phyloP scores from a whole-genome alignment of 345 rosid species.

The Draba incana region DNA sequence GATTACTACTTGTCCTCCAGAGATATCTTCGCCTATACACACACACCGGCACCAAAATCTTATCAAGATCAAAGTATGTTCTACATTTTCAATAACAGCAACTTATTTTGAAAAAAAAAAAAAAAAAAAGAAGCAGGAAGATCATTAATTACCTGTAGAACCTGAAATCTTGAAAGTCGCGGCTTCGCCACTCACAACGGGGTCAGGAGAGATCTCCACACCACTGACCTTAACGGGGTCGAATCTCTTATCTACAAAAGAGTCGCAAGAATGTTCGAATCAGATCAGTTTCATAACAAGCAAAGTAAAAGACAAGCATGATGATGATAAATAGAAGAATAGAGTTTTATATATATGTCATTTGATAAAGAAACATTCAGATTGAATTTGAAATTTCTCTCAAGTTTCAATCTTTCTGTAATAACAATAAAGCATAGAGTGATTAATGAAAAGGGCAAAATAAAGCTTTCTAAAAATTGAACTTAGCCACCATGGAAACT shows the following conservation, averaged over 20 bases:
- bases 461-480: neutral
- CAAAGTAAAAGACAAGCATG: too few relatives aligned
- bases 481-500: neutral
- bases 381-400: too few relatives aligned
- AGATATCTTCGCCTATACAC: slow-evolving; percentile 48
- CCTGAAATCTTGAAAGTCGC: slow-evolving; percentile 64
- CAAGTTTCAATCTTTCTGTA: neutral
- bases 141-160: slow-evolving; percentile 50
- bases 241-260: slow-evolving; percentile 49
- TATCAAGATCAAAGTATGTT: slow-evolving; percentile 12
- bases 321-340: too few relatives aligned
- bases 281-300: neutral
- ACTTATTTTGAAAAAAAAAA: neutral
- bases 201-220: slow-evolving; percentile 62
- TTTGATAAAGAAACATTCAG: neutral
- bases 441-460: too few relatives aligned
- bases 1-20: slow-evolving; percentile 59
- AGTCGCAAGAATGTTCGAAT: neutral
- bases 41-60: neutral
- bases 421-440: neutral
- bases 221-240: slow-evolving; percentile 51
- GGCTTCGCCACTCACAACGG: slow-evolving; percentile 52
- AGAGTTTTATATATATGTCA: neutral
- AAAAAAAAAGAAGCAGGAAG: neutral
- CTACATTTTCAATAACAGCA: neutral